phyloP scores from a whole-genome alignment of 1,139 yeast genomes.

The Kodamaea fungicola region DNA sequence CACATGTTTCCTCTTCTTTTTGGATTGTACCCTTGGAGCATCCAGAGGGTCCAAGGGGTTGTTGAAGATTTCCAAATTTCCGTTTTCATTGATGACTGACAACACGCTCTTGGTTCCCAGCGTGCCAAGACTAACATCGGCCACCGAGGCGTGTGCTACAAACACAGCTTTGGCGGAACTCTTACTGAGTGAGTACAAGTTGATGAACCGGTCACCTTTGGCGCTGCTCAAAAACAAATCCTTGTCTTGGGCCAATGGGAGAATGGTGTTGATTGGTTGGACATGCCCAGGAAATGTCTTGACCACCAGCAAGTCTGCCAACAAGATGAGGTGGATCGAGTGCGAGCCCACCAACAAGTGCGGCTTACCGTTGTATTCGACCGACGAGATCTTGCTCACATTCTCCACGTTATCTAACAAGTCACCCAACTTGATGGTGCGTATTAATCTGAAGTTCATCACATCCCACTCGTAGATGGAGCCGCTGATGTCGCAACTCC shows the following conservation, averaged over 20 bases:
- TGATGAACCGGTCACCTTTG: slow-evolving; percentile 72
- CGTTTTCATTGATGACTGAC: slow-evolving; percentile 64
- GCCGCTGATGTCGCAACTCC: slow-evolving; percentile 67
- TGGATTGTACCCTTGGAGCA: slow-evolving; percentile 18
- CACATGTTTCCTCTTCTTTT: slow-evolving; percentile 35
- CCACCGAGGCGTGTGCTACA: slow-evolving; percentile 63
- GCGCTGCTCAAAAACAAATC: slow-evolving; percentile 67
- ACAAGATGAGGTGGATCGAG: slow-evolving; percentile 51
- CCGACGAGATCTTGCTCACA: slow-evolving; percentile 32
- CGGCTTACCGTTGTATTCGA: slow-evolving; percentile 33
- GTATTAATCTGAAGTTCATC: slow-evolving; percentile 34
- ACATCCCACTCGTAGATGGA: slow-evolving; percentile 64
- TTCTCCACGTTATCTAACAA: slow-evolving; percentile 32
- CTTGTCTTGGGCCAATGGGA: slow-evolving; percentile 30
- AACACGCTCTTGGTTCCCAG: slow-evolving; percentile 38
- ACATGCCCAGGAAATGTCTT: slow-evolving; percentile 71
- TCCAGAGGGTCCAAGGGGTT: slow-evolving; percentile 38
- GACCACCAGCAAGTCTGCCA: slow-evolving; percentile 30
- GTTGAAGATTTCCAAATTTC: slow-evolving; percentile 61
- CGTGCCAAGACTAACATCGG: slow-evolving; percentile 34
- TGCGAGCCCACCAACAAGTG: slow-evolving; percentile 64
- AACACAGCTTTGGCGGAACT: slow-evolving; percentile 49
- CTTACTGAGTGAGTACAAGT: slow-evolving; percentile 53
- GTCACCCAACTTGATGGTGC: slow-evolving; percentile 42
- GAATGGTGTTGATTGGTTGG: slow-evolving; percentile 53